phyloP scores from a whole-genome alignment of 2,329 filamentous ascomycete genomes.

The Colletotrichum euphorbiae region DNA sequence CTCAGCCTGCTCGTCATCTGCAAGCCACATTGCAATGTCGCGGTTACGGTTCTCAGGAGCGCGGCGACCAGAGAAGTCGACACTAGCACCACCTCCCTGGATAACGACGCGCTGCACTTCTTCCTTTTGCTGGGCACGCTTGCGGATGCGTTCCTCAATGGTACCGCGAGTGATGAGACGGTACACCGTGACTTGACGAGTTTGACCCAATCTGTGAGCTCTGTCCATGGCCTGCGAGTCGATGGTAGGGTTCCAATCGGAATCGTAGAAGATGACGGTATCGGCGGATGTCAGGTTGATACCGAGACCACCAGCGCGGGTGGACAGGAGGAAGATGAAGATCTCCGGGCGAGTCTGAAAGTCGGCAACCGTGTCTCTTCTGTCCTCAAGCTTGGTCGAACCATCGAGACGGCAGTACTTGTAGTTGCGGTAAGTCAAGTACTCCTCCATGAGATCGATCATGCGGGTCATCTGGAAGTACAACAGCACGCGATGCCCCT shows the following conservation, averaged over 20 bases:
- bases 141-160: conserved; percentile 97
- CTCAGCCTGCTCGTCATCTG: conserved; percentile 95
- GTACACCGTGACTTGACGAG: conserved; percentile 95
- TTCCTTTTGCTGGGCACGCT: conserved; percentile 96
- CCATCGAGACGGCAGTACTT: conserved; percentile 97
- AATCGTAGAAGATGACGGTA: conserved; percentile 99
- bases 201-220: conserved; percentile 96
- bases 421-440: conserved; percentile 98
- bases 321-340: conserved; percentile 96
- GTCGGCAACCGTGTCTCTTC: conserved; percentile 94
- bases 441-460: conserved; percentile 99
- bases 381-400: conserved; percentile 96
- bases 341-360: conserved; percentile 96
- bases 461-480: conserved; percentile 99
- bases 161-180: conserved; percentile 96
- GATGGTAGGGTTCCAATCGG: conserved; percentile 99
- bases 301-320: conserved; percentile 94
- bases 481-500: conserved; percentile 90
- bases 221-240: conserved; percentile 99
- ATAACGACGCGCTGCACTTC: conserved; percentile 98
- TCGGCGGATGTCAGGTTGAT: conserved; percentile 98
- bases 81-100: conserved; percentile 87
- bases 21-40: conserved; percentile 98
- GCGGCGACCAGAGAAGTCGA: conserved; percentile 95
- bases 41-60: conserved; percentile 93